Conservation (phyloP, 2,329 filamentous ascomycete genomes). For the Aspergillus brasiliensis region DNA sequence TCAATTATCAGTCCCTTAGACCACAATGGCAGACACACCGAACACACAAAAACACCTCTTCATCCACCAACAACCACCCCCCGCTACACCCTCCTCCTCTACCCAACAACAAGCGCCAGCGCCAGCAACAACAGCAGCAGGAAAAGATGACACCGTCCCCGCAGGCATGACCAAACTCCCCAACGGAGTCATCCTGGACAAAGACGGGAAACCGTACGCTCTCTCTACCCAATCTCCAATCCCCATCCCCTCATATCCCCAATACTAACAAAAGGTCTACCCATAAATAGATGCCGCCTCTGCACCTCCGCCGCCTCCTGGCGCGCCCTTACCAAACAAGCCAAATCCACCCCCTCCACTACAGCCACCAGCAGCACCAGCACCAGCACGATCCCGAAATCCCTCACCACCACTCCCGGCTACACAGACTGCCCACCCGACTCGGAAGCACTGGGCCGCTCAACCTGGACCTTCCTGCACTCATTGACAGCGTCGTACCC, state of each 20-base stretch:
- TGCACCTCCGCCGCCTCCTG: constrained; percentile 53
- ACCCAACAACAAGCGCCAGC: constrained; percentile 9
- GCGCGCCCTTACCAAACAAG: constrained; percentile 47
- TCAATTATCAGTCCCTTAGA: background rate
- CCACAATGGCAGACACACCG: background rate
- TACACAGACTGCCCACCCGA: constrained; percentile 78
- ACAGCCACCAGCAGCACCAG: constrained; percentile 34
- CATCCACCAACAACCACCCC: background rate
- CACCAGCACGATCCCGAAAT: constrained; percentile 43
- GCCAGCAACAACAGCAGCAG: constrained; percentile 18
- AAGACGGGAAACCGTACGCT: constrained; percentile 53
- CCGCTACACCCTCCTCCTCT: background rate
- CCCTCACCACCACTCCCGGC: constrained; percentile 18
- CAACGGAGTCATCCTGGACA: constrained; percentile 53
- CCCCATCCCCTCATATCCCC: background rate
- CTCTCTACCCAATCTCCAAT: background rate
- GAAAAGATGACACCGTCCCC: constrained; percentile 16
- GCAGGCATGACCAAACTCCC: constrained; percentile 35
- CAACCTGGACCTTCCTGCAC: constrained; percentile 92
- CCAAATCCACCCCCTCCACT: constrained; percentile 34
- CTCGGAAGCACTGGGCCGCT: constrained; percentile 81
- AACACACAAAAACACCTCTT: background rate
- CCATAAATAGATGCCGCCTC: constrained; percentile 45
- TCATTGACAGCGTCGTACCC: constrained; percentile 89
- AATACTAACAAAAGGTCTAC: background rate